phyloP scores from a whole-genome alignment of 2,329 filamentous ascomycete genomes.

The Leptosphaerulina australis region DNA sequence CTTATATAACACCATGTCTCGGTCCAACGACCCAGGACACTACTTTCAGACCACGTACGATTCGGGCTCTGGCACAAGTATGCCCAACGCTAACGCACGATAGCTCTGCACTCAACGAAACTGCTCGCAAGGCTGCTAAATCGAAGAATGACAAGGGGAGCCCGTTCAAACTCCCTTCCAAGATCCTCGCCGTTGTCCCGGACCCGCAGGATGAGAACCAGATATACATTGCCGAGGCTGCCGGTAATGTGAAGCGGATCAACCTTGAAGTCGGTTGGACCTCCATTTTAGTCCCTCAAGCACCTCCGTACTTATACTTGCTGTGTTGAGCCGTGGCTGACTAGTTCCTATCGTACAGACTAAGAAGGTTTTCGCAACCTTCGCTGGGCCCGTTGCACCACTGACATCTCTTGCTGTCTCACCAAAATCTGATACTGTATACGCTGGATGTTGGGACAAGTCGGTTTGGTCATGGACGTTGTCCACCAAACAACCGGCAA shows the following conservation, averaged over 20 bases:
- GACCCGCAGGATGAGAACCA: constrained; percentile 68
- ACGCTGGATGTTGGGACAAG: constrained; percentile 95
- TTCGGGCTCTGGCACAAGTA: constrained; percentile 15
- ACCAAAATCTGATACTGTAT: constrained; percentile 61
- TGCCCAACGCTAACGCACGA: constrained; percentile 28
- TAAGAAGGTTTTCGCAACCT: constrained; percentile 55
- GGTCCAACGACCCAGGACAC: constrained; percentile 68
- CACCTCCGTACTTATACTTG: background rate
- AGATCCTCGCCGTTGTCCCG: constrained; percentile 75
- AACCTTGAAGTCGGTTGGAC: constrained; percentile 72
- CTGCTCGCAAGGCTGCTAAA: constrained; percentile 70
- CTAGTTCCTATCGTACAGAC: constrained; percentile 25
- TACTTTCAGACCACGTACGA: constrained; percentile 95
- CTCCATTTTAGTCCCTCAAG: constrained; percentile 17
- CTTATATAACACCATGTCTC: constrained; percentile 40
- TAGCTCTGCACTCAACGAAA: constrained; percentile 58
- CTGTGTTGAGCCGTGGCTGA: constrained; percentile 19
- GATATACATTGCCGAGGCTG: constrained; percentile 84
- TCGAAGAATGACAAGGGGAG: constrained; percentile 82
- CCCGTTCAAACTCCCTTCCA: constrained; percentile 81
- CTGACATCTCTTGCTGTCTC: constrained; percentile 55
- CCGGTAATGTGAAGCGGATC: constrained; percentile 77
- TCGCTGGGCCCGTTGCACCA: constrained; percentile 77
- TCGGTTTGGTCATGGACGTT: constrained; percentile 81
- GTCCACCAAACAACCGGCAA: constrained; percentile 50